Conservation (phyloP, 805 yeast genomes). For the Cyberlindnera misumaiensis region DNA sequence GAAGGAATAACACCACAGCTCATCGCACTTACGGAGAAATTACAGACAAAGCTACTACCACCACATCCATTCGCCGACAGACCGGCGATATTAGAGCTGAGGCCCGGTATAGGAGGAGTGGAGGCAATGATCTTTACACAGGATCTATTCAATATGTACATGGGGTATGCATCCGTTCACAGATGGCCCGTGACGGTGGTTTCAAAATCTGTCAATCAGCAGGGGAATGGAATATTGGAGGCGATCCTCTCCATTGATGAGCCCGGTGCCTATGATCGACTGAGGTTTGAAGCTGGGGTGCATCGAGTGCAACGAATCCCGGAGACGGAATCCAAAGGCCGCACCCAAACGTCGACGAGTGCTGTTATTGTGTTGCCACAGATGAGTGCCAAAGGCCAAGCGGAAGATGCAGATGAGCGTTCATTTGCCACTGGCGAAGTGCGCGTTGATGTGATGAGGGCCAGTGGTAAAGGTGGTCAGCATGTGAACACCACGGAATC, state of each 20-base stretch:
- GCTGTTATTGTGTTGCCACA: constrained; percentile 93
- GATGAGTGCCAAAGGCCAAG: constrained; percentile 46
- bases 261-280: constrained; percentile 65
- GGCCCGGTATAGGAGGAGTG: constrained; percentile 96
- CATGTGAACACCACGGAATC: constrained; percentile 97
- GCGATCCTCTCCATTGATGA: constrained; percentile 71
- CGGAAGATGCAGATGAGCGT: constrained; percentile 50
- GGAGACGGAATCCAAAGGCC: constrained; percentile 85
- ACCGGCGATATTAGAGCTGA: constrained; percentile 72
- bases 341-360: constrained; percentile 93
- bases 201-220: constrained; percentile 46
- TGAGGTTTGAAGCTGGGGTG: constrained; percentile 89
- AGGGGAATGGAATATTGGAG: constrained; percentile 64
- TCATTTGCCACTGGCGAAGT: constrained; percentile 82
- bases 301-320: constrained; percentile 95
- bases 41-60: constrained; percentile 64
- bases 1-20: constrained; percentile 39
- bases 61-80: constrained; percentile 69
- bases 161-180: constrained; percentile 54
- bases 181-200: constrained; percentile 64
- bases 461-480: constrained; percentile 97
- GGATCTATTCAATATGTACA: constrained; percentile 78
- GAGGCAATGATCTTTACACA: constrained; percentile 87
- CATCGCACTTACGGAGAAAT: constrained; percentile 31
- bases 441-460: constrained; percentile 93